Conservation (phyloP, 1,284 basidiomycete genomes). For the Agroathelia rolfsii region DNA sequence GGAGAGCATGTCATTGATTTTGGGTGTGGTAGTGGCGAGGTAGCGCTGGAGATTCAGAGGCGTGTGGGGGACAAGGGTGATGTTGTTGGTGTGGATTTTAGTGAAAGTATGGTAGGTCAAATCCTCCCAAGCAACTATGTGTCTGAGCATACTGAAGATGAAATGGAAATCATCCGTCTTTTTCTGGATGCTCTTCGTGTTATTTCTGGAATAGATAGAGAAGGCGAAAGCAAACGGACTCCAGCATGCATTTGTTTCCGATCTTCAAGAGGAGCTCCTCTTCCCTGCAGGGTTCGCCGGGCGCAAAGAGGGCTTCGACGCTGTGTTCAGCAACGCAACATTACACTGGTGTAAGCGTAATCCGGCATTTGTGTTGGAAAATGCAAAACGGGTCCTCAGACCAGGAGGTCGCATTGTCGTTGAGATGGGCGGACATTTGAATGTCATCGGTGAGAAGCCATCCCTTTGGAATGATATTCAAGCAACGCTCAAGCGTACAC, state of each 20-base stretch:
- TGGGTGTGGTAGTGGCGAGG: slow-evolving; percentile 76
- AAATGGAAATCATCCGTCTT: neutral
- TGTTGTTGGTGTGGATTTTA: slow-evolving; percentile 63
- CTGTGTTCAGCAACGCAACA: slow-evolving; percentile 70
- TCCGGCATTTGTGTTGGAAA: slow-evolving; percentile 54
- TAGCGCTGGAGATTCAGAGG: slow-evolving; percentile 48
- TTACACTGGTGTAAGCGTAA: slow-evolving; percentile 80
- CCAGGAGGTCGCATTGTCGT: slow-evolving; percentile 60
- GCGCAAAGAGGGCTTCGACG: slow-evolving; percentile 32
- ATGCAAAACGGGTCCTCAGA: slow-evolving; percentile 51
- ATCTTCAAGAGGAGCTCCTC: slow-evolving; percentile 40
- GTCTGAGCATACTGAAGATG: neutral
- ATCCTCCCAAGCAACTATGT: neutral
- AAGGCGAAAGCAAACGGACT: slow-evolving; percentile 45
- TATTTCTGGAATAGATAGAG: slow-evolving; percentile 32
- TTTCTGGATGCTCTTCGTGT: neutral
- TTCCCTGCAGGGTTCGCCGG: slow-evolving; percentile 17
- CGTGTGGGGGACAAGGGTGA: slow-evolving; percentile 45
- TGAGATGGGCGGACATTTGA: slow-evolving; percentile 74
- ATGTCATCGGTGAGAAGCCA: slow-evolving; percentile 43
- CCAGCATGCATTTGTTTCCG: slow-evolving; percentile 34
- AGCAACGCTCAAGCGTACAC: slow-evolving; percentile 2
- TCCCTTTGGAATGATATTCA: neutral
- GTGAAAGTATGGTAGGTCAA: slow-evolving; percentile 57
- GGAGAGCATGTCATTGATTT: slow-evolving; percentile 72